Base-by-base conservation (phyloP, 345 rosid genomes). In the Camelina laxa region DNA sequence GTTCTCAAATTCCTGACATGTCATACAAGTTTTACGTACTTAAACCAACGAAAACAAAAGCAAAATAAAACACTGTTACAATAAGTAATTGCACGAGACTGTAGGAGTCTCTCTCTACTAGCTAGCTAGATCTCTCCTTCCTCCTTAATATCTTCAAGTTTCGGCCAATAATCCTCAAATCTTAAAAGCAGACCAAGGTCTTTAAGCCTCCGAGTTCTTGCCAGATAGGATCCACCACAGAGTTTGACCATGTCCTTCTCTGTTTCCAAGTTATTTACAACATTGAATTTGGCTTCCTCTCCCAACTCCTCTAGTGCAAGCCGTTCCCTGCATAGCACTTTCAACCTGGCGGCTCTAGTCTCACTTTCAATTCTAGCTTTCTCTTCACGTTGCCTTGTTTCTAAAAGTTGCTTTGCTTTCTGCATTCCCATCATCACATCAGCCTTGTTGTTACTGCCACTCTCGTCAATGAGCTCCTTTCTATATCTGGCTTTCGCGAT, bases 161-260 rank as follows among this genome's bases (percentile, higher is more conserved):
- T 45, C 6, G 45, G 24, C n/a, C 53, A n/a, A 16, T n/a, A 17
- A 17, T 16, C 42, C 17, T 31, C 44, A 20, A 11, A 48, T 48
- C 45, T 33, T 49, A 49, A 17, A 8, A 9, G 8, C 19, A 65
- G 45, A 65, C 58, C 58, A 19, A 49, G 50, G 13, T 7, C 24
- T 17, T 56, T 5, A 12, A 56, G 3, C 42, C 73, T 42, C 0
- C 64, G 64, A 56, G 10, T 69, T 42, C 64, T 56, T 69, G 64
- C 64, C 24, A 24, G 15, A 41, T 5, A 5, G 5, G 73, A 56
- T n/a, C 64, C 73, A 56, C 73, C 73, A 44, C 54, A 69, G 30
- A 69, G 73, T 10, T 55, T 55, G 13, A 69, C 30, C 7, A 69
- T 6, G 44, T 69, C 64, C 42, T 27, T 56, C 42, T 69, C 55